Percentiles rank a stretch among this genome's conserved stretches.
phyloP scores from a whole-genome alignment of 2,329 filamentous ascomycete genomes.

The Pseudogymnoascus sp. region DNA sequence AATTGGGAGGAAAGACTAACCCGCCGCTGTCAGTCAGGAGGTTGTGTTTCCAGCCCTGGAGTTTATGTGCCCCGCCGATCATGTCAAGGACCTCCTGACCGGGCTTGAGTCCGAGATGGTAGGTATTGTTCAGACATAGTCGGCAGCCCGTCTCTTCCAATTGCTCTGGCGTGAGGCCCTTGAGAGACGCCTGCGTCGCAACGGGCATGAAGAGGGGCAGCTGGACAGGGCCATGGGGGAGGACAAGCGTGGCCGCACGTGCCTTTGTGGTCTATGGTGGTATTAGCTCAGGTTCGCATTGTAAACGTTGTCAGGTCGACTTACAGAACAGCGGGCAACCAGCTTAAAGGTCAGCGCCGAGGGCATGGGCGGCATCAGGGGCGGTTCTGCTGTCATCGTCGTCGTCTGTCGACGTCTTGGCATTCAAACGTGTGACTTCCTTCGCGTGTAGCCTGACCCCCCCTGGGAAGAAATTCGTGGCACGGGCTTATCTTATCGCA shows the following conservation, averaged over 20 bases:
- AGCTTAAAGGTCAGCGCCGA: constrained; percentile 73
- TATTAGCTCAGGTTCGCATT: constrained; percentile 12
- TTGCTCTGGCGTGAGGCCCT: constrained; percentile 87
- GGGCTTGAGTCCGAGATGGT: constrained; percentile 90
- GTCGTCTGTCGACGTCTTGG: constrained; percentile 23
- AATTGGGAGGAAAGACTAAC: constrained; percentile 33
- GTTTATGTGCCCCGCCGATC: constrained; percentile 83
- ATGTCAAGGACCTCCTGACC: constrained; percentile 82
- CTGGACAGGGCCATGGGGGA: constrained; percentile 85
- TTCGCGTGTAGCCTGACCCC: neutral
- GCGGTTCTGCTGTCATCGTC: constrained; percentile 35
- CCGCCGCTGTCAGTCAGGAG: constrained; percentile 77
- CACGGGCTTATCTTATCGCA: neutral
- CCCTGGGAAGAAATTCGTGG: neutral
- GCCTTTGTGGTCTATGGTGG: constrained; percentile 75
- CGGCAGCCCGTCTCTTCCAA: constrained; percentile 82
- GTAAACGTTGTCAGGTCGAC: constrained; percentile 24
- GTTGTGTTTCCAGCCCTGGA: constrained; percentile 94
- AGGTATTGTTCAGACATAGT: constrained; percentile 95
- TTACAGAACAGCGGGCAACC: constrained; percentile 70
- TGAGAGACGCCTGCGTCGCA: constrained; percentile 90
- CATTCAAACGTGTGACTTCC: neutral
- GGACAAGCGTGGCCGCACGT: constrained; percentile 74
- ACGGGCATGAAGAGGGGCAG: constrained; percentile 98
- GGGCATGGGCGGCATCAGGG: constrained; percentile 33